phyloP scores from a whole-genome alignment of 306 rosid species.

The Senna tora region DNA sequence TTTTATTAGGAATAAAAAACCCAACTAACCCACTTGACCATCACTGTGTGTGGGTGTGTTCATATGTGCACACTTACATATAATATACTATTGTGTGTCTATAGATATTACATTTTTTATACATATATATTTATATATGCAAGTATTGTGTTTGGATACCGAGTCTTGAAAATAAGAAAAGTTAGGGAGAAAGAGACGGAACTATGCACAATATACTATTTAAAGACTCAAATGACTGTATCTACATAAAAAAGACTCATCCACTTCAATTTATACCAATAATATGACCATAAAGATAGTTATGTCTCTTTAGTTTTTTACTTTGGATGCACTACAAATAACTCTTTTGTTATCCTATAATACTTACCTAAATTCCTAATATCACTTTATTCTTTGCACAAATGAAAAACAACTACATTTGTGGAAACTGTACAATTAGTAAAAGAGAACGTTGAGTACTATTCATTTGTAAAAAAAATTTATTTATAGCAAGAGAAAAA shows the following conservation, averaged over 20 bases:
- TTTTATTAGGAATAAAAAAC: no score
- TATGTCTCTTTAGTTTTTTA: not conserved
- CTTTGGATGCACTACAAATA: not conserved
- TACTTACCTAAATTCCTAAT: not conserved
- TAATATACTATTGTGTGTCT: no score
- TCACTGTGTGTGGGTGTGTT: no score
- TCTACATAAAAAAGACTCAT: not conserved
- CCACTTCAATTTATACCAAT: not conserved
- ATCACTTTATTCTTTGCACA: not conserved
- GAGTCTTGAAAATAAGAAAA: not conserved
- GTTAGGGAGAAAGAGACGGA: not conserved
- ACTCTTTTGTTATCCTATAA: not conserved
- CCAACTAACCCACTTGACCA: no score
- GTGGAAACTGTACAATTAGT: not conserved
- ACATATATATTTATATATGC: no score
- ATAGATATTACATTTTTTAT: no score
- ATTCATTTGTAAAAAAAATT: not conserved
- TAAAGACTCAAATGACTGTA: not conserved
- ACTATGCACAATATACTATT: not conserved
- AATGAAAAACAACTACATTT: not conserved
- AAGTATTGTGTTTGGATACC: not conserved
- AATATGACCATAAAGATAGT: not conserved
- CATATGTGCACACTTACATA: no score
- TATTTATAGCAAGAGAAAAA: constrained; percentile 3
- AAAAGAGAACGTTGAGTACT: not conserved